Evolutionary conservation across 148 eudicot species (phyloP).

Genomic region (Chenopodium album): DNA sequence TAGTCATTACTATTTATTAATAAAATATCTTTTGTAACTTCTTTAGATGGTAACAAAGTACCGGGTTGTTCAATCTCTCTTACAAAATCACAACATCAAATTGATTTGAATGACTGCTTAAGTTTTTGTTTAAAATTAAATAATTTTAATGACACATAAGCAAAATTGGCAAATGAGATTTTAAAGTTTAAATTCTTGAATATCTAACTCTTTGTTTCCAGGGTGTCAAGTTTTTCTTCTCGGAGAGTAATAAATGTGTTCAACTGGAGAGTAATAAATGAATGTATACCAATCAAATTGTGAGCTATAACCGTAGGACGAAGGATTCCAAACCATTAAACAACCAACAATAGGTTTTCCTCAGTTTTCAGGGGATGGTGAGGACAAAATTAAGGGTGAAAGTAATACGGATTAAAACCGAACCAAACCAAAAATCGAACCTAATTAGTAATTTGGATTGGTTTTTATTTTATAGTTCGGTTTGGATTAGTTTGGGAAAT

Average conservation of each 20-base stretch:
- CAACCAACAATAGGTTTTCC: not conserved
- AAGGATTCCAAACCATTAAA: not conserved
- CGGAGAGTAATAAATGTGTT: not conserved
- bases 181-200: too few relatives aligned
- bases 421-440: too few relatives aligned
- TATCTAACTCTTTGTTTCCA: not conserved
- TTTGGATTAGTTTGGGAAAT: too few relatives aligned
- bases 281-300: not conserved
- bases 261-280: not conserved
- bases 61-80: not conserved
- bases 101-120: not conserved
- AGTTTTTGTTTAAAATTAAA: too few relatives aligned
- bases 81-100: not conserved
- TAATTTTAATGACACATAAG: too few relatives aligned
- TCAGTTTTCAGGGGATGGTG: not conserved
- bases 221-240: not conserved
- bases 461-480: too few relatives aligned
- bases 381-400: not conserved
- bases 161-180: too few relatives aligned
- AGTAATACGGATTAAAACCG: too few relatives aligned
- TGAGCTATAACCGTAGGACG: not conserved
- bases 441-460: too few relatives aligned
- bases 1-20: too few relatives aligned
- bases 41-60: not conserved
- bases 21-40: not conserved